Percentiles rank a stretch among this genome's conserved stretches.
phyloP scores from a whole-genome alignment of 495 filamentous ascomycete species.

The Podospora pseudoanserina region DNA sequence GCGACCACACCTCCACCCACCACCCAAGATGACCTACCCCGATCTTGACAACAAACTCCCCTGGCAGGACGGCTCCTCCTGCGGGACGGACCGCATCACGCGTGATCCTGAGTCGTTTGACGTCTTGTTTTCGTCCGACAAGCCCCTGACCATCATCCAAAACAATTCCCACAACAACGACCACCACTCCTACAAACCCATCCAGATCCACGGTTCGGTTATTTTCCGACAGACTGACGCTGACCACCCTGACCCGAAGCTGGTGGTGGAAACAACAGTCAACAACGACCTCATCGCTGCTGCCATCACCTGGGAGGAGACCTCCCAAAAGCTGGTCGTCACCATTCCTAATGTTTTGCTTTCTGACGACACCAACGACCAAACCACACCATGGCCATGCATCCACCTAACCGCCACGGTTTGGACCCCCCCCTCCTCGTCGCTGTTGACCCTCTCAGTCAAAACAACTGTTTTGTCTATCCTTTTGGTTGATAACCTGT shows the following conservation, averaged over 20 bases:
- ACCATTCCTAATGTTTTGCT: neutral
- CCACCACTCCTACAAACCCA: conserved; percentile 17
- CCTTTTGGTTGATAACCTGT: conserved; percentile 41
- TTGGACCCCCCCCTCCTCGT: conserved; percentile 38
- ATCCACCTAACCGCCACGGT: conserved; percentile 38
- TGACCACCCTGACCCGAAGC: conserved; percentile 23
- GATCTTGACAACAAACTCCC: conserved; percentile 19
- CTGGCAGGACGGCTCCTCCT: conserved; percentile 19
- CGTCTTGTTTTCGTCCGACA: conserved; percentile 30
- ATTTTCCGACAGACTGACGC: conserved; percentile 34
- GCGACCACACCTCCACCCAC: neutral
- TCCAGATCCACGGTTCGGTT: conserved; percentile 39
- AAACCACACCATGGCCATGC: conserved; percentile 30
- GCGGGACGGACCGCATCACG: conserved; percentile 30
- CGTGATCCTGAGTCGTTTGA: conserved; percentile 30
- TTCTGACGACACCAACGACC: conserved; percentile 16
- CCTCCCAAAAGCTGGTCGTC: conserved; percentile 26
- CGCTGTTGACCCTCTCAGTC: conserved; percentile 29
- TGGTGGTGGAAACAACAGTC: conserved; percentile 37
- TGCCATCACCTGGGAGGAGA: conserved; percentile 28
- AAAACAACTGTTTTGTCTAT: conserved; percentile 38
- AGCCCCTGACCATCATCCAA: conserved; percentile 32
- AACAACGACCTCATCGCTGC: conserved; percentile 37
- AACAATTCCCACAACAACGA: conserved; percentile 15
- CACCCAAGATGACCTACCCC: conserved; percentile 26